phyloP scores from a whole-genome alignment of 2,329 filamentous ascomycete species.

The Stachybotrys chartarum region DNA sequence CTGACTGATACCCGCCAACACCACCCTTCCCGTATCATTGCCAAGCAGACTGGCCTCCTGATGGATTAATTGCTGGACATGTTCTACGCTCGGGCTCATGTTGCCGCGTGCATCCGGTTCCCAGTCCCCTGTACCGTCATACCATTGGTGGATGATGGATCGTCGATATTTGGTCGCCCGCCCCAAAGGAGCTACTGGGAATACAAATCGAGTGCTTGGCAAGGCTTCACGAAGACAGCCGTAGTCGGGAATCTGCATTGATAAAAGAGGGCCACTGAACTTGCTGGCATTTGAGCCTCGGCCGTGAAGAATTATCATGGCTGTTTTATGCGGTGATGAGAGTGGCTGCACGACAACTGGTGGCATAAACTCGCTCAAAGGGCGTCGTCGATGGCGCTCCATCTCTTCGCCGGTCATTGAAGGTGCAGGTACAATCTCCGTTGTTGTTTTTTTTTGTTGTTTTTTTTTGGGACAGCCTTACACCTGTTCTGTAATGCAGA shows the following conservation, averaged over 20 bases:
- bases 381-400: not conserved
- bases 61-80: constrained; percentile 29
- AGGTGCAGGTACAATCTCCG: not conserved
- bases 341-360: constrained; percentile 13
- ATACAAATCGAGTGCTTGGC: constrained; percentile 39
- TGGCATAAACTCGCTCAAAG: constrained; percentile 15
- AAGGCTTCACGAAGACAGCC: constrained; percentile 24
- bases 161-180: constrained; percentile 24
- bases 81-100: constrained; percentile 32
- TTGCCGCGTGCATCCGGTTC: constrained; percentile 20
- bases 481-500: no score
- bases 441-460: no score
- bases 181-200: constrained; percentile 37
- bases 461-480: no score
- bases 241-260: constrained; percentile 9
- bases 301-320: constrained; percentile 42
- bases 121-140: constrained; percentile 27
- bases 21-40: constrained; percentile 27
- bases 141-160: constrained; percentile 25
- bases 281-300: constrained; percentile 33
- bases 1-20: constrained; percentile 46
- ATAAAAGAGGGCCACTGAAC: constrained; percentile 33
- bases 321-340: constrained; percentile 27
- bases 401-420: not conserved
- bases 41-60: constrained; percentile 25